Conservation (phyloP, 1,284 basidiomycete genomes). For the Papiliotrema terrestris region DNA sequence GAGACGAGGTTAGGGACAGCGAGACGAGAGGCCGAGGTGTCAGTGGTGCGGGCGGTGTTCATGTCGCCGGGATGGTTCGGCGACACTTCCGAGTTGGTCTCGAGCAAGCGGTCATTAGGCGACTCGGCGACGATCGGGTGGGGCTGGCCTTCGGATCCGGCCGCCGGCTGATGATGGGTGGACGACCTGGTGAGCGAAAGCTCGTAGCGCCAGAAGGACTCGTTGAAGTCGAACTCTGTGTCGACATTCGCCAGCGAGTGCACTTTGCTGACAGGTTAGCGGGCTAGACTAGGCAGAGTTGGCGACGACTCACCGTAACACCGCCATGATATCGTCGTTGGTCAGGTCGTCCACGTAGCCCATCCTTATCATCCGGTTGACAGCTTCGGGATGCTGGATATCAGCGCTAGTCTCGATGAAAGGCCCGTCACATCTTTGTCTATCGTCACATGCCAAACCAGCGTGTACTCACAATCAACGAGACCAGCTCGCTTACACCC, state of each 20-base stretch:
- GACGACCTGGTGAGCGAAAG: not conserved
- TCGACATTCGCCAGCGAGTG: slow-evolving; percentile 10
- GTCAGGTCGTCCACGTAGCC: slow-evolving; percentile 13
- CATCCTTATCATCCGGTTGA: slow-evolving; percentile 16
- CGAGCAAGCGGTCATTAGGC: slow-evolving; percentile 1
- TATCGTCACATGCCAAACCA: not conserved
- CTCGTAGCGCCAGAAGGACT: slow-evolving; percentile 20
- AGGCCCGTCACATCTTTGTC: too few species aligned
- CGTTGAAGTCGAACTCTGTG: slow-evolving; percentile 17
- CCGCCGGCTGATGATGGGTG: too few species aligned
- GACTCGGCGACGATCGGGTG: not conserved
- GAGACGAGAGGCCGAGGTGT: not conserved
- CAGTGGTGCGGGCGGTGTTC: too few species aligned
- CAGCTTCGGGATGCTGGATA: slow-evolving; percentile 14
- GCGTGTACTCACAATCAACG: slow-evolving; percentile 10
- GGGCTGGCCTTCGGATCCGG: not conserved
- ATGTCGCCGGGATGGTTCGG: not conserved
- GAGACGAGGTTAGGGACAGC: not conserved
- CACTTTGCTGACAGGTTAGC: slow-evolving; percentile 8
- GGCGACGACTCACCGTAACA: slow-evolving; percentile 9
- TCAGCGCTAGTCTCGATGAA: too few species aligned
- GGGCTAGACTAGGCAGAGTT: too few species aligned
- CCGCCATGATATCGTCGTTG: slow-evolving; percentile 13
- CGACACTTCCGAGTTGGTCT: not conserved
- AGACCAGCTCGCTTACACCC: slow-evolving; percentile 8